Evolutionary conservation across 805 yeast species (phyloP), one percentile per base, ranked within the genome.

Genomic region (Ogataea trehaloabstinens): DNA sequence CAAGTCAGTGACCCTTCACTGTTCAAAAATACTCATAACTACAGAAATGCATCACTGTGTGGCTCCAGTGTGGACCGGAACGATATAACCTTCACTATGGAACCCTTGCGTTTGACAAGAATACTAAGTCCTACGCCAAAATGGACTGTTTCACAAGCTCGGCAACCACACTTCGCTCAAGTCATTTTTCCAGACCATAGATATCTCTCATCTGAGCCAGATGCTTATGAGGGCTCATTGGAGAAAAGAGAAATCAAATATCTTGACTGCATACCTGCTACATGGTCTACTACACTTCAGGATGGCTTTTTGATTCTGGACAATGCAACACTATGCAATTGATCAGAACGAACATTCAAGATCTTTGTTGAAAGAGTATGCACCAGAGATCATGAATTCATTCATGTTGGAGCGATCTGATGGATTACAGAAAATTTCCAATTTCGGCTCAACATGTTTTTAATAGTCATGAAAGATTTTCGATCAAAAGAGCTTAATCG

Each of bases 1-100:
- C 61, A 58, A 35, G 51, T 53, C 8, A 51, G 56, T 16, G 46
- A 54, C 28, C 53, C 57, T 1, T 18, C 44, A 3, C 27, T 56
- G 31, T 28, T 37, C 15, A 19, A 40, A 11, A 55, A 57, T 34
- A 33, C 29, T 1, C 38, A 43, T 2, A 45, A 47, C 19, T 56
- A 45, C 41, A 38, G 40, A 28, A 55, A 51, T 28, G 49, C 45
- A 10, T 38, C 52, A n/a, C 39, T 35, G 12, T 42, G 48, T 24
- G 17, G 28, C 16, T 40, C 35, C 16, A 32, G 32, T 11, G 36
- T 31, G 6, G 44, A 41, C n/a, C 35, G 35, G 2, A 42, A 33
- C n/a, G 41, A 39, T 10, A 5, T 27, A 7, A 11, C 30, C n/a
- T 27, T 27, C 15, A 27, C 8, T 12, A 27, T 27, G 13, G 17